Evolutionary conservation across 192 early-diverging fungal species (phyloP).

Genomic region (Kappamyces sp.): DNA sequence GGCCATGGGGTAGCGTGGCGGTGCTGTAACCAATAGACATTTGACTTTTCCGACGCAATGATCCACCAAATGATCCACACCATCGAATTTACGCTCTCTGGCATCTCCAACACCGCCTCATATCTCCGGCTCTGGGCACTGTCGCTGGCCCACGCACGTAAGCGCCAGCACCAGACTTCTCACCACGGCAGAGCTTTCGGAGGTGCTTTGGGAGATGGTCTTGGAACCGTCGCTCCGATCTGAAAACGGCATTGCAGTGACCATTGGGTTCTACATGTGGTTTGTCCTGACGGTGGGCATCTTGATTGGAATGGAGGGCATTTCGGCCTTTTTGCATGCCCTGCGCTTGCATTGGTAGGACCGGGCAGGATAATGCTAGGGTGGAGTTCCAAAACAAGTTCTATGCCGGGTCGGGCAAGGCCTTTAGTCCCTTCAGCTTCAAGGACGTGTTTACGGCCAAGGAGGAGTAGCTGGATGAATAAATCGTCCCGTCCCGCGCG

Average conservation of each 20-base stretch:
- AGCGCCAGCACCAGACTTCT: constrained; percentile 19
- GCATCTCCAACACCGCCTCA: constrained; percentile 97
- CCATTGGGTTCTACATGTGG: constrained; percentile 82
- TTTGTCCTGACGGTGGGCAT: constrained; percentile 76
- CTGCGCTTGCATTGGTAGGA: constrained; percentile 83
- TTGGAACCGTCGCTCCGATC: constrained; percentile 51
- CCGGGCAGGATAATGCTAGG: constrained; percentile 19
- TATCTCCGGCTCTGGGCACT: constrained; percentile 99
- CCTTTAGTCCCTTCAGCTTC: constrained; percentile 92
- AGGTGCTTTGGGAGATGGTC: constrained; percentile 95
- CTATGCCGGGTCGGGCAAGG: constrained; percentile 82
- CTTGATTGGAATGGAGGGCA: constrained; percentile 79
- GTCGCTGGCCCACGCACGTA: constrained; percentile 92
- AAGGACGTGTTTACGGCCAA: constrained; percentile 13
- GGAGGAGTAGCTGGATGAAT: neutral
- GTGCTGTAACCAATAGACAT: constrained; percentile 39
- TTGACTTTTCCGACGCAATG: constrained; percentile 95
- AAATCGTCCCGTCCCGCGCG: no score
- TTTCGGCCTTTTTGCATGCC: constrained; percentile 83
- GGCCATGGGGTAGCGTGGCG: constrained; percentile 30
- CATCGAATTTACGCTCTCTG: constrained; percentile 93
- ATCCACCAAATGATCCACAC: constrained; percentile 98
- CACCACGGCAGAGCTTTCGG: constrained; percentile 71
- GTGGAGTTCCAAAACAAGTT: constrained; percentile 99
- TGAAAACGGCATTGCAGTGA: constrained; percentile 57